These are phyloP conservation scores for Chenopodium formosanum DNA, from an alignment of 148 eudicot species.

Conservation along the genomic window DNA sequence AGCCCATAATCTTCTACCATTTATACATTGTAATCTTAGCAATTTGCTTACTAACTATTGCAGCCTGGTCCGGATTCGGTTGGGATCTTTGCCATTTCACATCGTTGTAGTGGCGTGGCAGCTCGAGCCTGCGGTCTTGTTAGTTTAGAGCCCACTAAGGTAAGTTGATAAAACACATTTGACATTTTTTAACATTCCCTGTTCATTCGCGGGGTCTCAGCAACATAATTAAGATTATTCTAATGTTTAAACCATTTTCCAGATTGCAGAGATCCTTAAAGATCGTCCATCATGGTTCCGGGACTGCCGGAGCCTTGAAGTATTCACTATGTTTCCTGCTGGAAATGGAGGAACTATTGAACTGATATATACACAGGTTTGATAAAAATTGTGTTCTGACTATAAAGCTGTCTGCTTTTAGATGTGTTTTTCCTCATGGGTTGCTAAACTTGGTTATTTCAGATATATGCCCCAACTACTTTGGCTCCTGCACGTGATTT, in stretches of 20 bases:
- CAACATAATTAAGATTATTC: background rate
- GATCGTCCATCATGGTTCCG: constrained; percentile 98
- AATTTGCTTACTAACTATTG: constrained; percentile 8
- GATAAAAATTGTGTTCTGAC: background rate
- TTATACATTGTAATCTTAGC: constrained; percentile 10
- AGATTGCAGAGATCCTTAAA: constrained; percentile 96
- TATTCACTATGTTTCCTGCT: constrained; percentile 79
- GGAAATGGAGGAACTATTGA: constrained; percentile 96
- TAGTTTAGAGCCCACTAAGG: constrained; percentile 93
- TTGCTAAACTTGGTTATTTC: constrained; percentile 23
- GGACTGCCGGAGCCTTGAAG: constrained; percentile 94
- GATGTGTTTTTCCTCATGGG: background rate
- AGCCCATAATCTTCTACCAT: background rate
- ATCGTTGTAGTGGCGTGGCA: constrained; percentile 85
- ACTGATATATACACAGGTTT: constrained; percentile 81
- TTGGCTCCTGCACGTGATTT: constrained; percentile 94
- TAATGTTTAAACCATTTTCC: constrained; percentile 17
- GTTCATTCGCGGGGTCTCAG: background rate
- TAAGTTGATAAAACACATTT: constrained; percentile 23
- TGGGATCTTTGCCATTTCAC: constrained; percentile 98
- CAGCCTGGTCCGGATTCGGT: constrained; percentile 99
- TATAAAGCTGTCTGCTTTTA: background rate
- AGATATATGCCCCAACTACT: constrained; percentile 96
- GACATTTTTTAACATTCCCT: background rate
- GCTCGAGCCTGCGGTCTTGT: constrained; percentile 99